phyloP scores from a whole-genome alignment of 73 alveolate genomes.

The Paramecium primaurelia region DNA sequence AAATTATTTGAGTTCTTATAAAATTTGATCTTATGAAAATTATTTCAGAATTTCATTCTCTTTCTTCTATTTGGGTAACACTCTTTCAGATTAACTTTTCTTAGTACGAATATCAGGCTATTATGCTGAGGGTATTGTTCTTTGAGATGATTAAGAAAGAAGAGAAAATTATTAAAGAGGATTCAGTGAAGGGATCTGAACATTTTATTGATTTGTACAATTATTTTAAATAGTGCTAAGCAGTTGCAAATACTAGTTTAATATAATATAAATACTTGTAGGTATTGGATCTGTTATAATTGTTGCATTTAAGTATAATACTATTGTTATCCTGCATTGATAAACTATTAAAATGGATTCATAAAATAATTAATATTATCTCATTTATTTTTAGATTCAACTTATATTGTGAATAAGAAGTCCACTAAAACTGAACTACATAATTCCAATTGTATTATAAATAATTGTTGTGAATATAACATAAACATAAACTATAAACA shows the following conservation, averaged over 20 bases:
- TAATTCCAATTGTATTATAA: neutral
- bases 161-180: slow-evolving; percentile 19
- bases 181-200: neutral
- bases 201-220: neutral
- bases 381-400: neutral
- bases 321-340: neutral
- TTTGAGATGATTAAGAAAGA: slow-evolving; percentile 6
- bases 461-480: neutral
- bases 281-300: neutral
- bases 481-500: neutral
- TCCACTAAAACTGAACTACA: neutral
- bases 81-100: slow-evolving; percentile 33
- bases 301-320: neutral
- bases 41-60: neutral
- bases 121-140: neutral
- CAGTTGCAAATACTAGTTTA: neutral
- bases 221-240: neutral
- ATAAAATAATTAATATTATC: neutral
- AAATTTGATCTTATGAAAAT: neutral
- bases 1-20: neutral
- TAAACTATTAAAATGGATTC: slow-evolving; percentile 31
- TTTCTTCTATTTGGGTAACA: neutral
- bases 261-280: neutral
- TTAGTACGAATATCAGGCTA: neutral
- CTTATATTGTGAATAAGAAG: neutral